phyloP scores from a whole-genome alignment of 208 protist species.

The Crithidia thermophila region DNA sequence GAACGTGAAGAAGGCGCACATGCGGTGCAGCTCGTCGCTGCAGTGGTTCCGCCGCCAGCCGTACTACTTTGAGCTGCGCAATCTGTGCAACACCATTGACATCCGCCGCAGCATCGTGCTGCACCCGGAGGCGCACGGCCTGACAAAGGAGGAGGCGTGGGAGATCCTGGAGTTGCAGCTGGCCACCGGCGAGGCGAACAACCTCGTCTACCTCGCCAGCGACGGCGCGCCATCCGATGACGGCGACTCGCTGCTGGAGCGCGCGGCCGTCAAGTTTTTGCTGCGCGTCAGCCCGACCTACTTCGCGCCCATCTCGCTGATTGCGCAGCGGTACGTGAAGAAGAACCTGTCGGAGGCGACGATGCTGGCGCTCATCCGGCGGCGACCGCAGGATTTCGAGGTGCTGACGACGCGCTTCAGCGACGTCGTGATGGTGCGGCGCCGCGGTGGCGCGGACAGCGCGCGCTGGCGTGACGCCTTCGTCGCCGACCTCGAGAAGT shows the following conservation, averaged over 20 bases:
- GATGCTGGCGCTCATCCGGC: slow-evolving; percentile 40
- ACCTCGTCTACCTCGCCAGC: slow-evolving; percentile 44
- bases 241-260: slow-evolving; percentile 28
- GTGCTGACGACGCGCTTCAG: slow-evolving; percentile 44
- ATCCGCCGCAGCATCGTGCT: slow-evolving; percentile 76
- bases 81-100: slow-evolving; percentile 67
- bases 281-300: slow-evolving; percentile 77
- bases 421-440: slow-evolving; percentile 61
- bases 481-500: slow-evolving; percentile 62
- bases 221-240: slow-evolving; percentile 33
- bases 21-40: slow-evolving; percentile 54
- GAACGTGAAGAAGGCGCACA: slow-evolving; percentile 56
- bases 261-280: slow-evolving; percentile 60
- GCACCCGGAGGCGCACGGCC: slow-evolving; percentile 78
- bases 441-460: slow-evolving; percentile 70
- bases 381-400: slow-evolving; percentile 67
- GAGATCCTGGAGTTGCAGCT: slow-evolving; percentile 60
- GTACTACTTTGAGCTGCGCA: slow-evolving; percentile 85
- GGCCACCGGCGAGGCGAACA: slow-evolving; percentile 68
- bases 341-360: slow-evolving; percentile 63
- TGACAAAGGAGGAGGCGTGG: slow-evolving; percentile 64
- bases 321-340: slow-evolving; percentile 83
- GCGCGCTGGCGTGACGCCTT: slow-evolving; percentile 64
- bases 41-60: slow-evolving; percentile 87
- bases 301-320: slow-evolving; percentile 64